These are phyloP conservation scores for Berkeleyomyces rouxiae DNA, from an alignment of 2,329 filamentous ascomycete genomes.

Conservation along the genomic window DNA sequence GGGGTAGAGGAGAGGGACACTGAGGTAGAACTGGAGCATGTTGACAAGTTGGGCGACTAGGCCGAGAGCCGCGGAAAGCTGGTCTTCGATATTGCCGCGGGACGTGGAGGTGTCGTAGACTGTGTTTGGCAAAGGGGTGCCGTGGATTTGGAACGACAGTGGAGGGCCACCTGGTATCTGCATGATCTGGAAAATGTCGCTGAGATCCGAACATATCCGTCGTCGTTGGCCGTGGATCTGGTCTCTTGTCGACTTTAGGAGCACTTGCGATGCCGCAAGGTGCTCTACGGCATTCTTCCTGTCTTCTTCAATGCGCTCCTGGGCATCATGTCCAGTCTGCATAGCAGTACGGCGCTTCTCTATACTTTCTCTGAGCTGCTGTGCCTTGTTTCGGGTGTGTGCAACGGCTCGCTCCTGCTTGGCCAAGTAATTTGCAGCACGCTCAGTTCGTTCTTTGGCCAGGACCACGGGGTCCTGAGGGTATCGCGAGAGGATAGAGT, in stretches of 20 bases:
- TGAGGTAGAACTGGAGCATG: conserved; percentile 67
- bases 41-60: conserved; percentile 60
- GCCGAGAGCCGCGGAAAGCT: conserved; percentile 65
- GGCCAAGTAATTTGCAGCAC: conserved; percentile 38
- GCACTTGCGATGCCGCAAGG: conserved; percentile 36
- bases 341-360: conserved; percentile 51
- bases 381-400: conserved; percentile 43
- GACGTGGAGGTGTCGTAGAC: conserved; percentile 41
- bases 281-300: conserved; percentile 44
- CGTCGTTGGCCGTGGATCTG: conserved; percentile 72
- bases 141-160: conserved; percentile 70
- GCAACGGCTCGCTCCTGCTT: conserved; percentile 49
- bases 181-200: conserved; percentile 64
- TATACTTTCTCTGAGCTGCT: conserved; percentile 53
- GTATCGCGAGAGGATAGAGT: conserved; percentile 31
- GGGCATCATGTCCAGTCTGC: conserved; percentile 39
- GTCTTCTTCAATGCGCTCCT: conserved; percentile 41
- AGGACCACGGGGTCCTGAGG: conserved; percentile 28
- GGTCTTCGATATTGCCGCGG: conserved; percentile 43
- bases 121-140: conserved; percentile 64
- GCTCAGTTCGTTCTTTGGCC: conserved; percentile 31
- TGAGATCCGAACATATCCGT: conserved; percentile 71
- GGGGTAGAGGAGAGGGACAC: conserved; percentile 64
- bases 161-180: conserved; percentile 39
- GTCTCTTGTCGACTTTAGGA: conserved; percentile 41